Evolutionary conservation across 305 asterid species (phyloP).

Genomic region (Fraxinus latifolia): DNA sequence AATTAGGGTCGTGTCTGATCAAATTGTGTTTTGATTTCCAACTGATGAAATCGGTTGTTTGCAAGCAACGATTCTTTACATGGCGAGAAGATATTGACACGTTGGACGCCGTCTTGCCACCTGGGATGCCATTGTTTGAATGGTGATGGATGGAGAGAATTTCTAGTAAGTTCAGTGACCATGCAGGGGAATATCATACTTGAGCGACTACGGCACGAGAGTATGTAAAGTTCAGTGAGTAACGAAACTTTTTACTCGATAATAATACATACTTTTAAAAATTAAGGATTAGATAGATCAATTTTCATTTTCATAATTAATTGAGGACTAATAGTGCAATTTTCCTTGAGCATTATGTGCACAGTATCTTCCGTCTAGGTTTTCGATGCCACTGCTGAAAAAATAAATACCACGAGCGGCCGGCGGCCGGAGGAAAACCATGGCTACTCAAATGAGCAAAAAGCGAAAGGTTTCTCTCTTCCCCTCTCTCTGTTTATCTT

Average conservation of each 20-base stretch:
- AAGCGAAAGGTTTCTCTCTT: slow-evolving; percentile 36
- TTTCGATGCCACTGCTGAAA: slow-evolving; percentile 5
- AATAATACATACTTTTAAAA: too few species aligned
- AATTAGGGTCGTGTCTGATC: too few species aligned
- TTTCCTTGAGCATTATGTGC: background rate
- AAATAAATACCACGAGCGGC: background rate
- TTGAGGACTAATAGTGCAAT: background rate
- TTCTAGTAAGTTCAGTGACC: too few species aligned
- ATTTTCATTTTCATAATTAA: too few species aligned
- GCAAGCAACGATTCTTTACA: background rate
- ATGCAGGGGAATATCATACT: too few species aligned
- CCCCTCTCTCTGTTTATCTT: background rate
- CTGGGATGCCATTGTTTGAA: too few species aligned
- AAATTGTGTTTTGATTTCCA: too few species aligned
- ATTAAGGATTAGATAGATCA: background rate
- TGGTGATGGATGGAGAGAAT: too few species aligned
- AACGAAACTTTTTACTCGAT: too few species aligned
- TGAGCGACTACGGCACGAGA: too few species aligned
- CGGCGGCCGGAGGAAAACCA: slow-evolving; percentile 17
- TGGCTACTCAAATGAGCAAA: slow-evolving; percentile 51
- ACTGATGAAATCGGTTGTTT: background rate
- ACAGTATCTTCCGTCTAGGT: slow-evolving; percentile 13
- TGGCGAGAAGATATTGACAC: background rate
- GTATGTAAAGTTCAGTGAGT: too few species aligned
- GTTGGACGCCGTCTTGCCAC: too few species aligned